Evolutionary conservation across 441 rosid species (phyloP).

Genomic region (Rhodomyrtus psidioides): DNA sequence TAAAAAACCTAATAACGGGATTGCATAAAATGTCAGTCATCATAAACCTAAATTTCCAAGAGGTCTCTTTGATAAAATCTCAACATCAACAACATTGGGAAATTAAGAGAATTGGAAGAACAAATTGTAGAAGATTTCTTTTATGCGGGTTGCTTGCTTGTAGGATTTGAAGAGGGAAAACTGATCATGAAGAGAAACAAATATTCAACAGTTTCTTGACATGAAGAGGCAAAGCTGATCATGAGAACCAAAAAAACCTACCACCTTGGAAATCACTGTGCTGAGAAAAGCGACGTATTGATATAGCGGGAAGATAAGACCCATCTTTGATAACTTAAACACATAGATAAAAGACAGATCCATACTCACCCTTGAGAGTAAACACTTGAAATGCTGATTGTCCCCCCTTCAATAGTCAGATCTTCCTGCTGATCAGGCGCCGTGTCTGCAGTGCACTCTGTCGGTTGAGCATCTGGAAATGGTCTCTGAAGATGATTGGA

Average conservation of each 20-base stretch:
- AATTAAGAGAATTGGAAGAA: neutral
- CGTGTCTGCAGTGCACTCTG: conserved; percentile 48
- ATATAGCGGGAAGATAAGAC: neutral
- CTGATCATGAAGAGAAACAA: neutral
- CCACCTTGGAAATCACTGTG: neutral
- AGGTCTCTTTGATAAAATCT: neutral
- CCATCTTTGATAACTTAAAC: neutral
- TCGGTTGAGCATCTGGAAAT: conserved; percentile 43
- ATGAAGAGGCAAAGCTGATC: neutral
- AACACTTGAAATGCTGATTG: conserved; percentile 51
- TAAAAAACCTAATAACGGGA: neutral
- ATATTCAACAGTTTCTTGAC: neutral
- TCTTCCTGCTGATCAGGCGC: conserved; percentile 35
- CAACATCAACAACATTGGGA: neutral
- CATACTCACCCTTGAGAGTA: conserved; percentile 44
- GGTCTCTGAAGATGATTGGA: conserved; percentile 33
- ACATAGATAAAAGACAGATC: neutral
- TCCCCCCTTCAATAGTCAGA: conserved; percentile 61
- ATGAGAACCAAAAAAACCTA: neutral
- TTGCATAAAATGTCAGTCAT: neutral
- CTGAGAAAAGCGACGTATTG: neutral
- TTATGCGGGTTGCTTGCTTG: neutral
- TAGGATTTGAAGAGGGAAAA: neutral
- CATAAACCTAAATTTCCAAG: neutral
- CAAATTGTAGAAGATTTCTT: neutral